Evolutionary conservation across 1,139 yeast genomes (phyloP), one percentile per base, ranked within the genome.

Genomic region (Entelexis sorbosivorans): DNA sequence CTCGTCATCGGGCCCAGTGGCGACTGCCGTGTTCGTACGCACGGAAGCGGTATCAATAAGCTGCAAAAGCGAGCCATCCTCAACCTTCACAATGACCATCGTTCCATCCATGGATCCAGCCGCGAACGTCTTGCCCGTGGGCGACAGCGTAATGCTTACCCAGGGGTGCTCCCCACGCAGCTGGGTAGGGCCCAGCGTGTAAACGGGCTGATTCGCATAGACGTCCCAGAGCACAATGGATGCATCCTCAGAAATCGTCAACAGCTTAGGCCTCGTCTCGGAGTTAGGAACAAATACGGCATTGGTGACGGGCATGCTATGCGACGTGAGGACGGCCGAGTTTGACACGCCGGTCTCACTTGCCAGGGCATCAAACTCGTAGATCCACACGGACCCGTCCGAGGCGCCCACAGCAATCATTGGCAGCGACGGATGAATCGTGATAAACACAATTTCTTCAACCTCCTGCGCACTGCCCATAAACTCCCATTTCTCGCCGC

Each of bases 301-400:
- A 53, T 75, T 78, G 45, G 64, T 65, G 64, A 91, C 82, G 59
- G 87, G 93, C 59, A 76, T 70, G 56, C 84, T 80, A 69, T 86
- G 96, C 33, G 81, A 78, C 64, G 79, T 82, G 28, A 94, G 91
- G 44, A 88, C 79, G 77, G 88, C 81, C 46, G 88, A 75, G 61
- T 45, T 49, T 33, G 31, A 42, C 14, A 54, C 43, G 26, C 39
- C 47, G 14, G 38, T 35, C 33, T 39, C 38, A 17, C 44, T 31
- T 9, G 38, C 47, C 32, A 34, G 33, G 16, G 47, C 52, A 17
- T 43, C 45, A 38, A 51, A 31, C 40, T 54, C 57, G 65, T 87
- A 91, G 32, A 84, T 88, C 95, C 96, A 91, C 14, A 89, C 95
- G 0, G 95, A 82, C 1, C 98, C 97, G 66, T 89, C 96, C 11